Evolutionary conservation across 768 basidiomycete species (phyloP), one percentile per base, ranked within the genome.

Genomic region (Coprinellus aureogranulatus): DNA sequence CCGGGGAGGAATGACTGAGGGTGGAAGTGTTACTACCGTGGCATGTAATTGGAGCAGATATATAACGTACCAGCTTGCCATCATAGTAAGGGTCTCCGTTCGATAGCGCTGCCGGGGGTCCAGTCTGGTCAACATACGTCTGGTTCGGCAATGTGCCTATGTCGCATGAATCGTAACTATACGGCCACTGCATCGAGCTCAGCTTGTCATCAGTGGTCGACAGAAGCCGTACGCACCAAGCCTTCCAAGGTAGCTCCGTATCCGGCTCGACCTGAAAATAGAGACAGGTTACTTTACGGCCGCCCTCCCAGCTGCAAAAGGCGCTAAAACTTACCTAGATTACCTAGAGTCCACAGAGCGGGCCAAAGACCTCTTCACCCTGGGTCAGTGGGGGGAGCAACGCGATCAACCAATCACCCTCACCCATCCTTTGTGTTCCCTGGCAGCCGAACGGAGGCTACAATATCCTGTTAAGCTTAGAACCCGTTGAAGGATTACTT

Each of bases 101-200:
- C 40, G 68, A 61, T 46, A 58, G 79, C 4, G 83, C 79, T 23
- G 78, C 59, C 16, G 88, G 89, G 2, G 44, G 81, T 20, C 61
- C 55, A 16, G 70, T 73, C 3, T 68, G 66, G 9, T 83, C 88
- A 49, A 87, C 83, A 61, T 85, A 69, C 8, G 88, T 82, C 69
- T 95, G 94, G 70, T 93, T 93, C 2, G 82, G 75, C 5, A 89
- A 72, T 1, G 91, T 93, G 2, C 92, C 92, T 12, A 90, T 81
- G 67, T 93, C 92, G 67, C 92, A 92, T 2, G 83, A 68, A 54
- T 88, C 85, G 62, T 88, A 88, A 12, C 81, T 78, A 65, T 87
- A 88, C 6, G 87, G 87, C 86, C 86, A 88, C 84, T 64, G 63
- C 0, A 41, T 25, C 31, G 31, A 49, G 26, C 20, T 18, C 41